These are phyloP conservation scores for Emericellopsis terricola DNA, from an alignment of 495 filamentous ascomycete genomes.

Conservation along the genomic window DNA sequence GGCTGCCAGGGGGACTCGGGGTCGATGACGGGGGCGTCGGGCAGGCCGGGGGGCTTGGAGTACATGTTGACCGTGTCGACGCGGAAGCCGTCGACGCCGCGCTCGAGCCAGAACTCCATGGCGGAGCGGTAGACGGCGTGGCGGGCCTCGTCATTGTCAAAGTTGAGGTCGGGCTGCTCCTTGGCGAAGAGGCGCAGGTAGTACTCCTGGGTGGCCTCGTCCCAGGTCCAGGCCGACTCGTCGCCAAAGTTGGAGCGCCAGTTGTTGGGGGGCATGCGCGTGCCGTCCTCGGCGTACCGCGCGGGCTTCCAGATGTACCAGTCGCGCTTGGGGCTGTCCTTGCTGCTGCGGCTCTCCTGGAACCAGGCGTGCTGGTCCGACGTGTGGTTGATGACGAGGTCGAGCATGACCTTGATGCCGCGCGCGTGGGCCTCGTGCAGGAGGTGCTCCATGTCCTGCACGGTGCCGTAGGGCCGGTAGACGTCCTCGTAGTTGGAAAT, in stretches of 20 bases:
- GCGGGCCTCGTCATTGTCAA: conserved; percentile 41
- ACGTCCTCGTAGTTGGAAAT: conserved; percentile 50
- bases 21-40: conserved; percentile 37
- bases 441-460: conserved; percentile 47
- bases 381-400: conserved; percentile 58
- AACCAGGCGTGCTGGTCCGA: conserved; percentile 56
- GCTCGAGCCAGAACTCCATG: conserved; percentile 50
- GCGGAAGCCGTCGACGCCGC: conserved; percentile 46
- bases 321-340: conserved; percentile 36
- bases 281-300: conserved; percentile 31
- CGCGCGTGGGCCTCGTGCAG: conserved; percentile 34
- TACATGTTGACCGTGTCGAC: conserved; percentile 51
- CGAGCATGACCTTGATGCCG: conserved; percentile 50
- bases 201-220: conserved; percentile 40
- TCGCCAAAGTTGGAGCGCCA: conserved; percentile 32
- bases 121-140: conserved; percentile 38
- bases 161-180: conserved; percentile 52
- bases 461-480: conserved; percentile 43
- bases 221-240: conserved; percentile 43
- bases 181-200: conserved; percentile 46
- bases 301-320: conserved; percentile 53
- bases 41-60: conserved; percentile 37
- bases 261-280: conserved; percentile 45
- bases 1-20: conserved; percentile 12
- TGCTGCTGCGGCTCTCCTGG: conserved; percentile 37